A percentile compares a stretch with the other conserved stretches of the same genome.
phyloP scores from a whole-genome alignment of 805 yeast species.

The Candida berthetii region DNA sequence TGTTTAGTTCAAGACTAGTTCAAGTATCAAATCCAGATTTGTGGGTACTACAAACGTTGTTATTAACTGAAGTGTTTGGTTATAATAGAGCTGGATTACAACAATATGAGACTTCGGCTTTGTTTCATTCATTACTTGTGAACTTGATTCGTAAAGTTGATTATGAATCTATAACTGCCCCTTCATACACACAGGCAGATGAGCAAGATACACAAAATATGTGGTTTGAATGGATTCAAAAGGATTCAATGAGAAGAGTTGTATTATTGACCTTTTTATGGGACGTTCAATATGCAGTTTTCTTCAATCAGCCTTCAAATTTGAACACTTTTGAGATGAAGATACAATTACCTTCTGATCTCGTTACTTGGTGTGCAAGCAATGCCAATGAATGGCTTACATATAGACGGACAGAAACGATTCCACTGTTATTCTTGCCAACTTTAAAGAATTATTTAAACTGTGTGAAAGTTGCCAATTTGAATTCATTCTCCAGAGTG shows the following conservation, averaged over 20 bases:
- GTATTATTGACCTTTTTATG: not conserved
- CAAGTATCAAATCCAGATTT: not conserved
- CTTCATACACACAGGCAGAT: not conserved
- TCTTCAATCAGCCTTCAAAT: not conserved
- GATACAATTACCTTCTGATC: slow-evolving; percentile 1
- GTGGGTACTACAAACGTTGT: slow-evolving; percentile 1
- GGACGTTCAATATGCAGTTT: slow-evolving; percentile 1
- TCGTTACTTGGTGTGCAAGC: not conserved
- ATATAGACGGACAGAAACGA: not conserved
- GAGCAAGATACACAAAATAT: not conserved
- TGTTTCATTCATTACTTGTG: not conserved
- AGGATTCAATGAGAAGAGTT: slow-evolving; percentile 1
- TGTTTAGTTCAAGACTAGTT: not conserved
- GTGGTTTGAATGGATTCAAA: not conserved
- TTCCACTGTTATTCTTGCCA: not conserved
- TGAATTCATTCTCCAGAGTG: slow-evolving; percentile 1
- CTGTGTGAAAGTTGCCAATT: not conserved
- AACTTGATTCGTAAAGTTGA: not conserved
- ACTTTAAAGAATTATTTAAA: not conserved
- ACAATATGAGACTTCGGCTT: not conserved
- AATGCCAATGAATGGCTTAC: slow-evolving; percentile 1
- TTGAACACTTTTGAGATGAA: slow-evolving; percentile 1
- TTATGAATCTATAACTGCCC: not conserved
- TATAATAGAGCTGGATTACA: slow-evolving; percentile 1
- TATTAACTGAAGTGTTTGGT: slow-evolving; percentile 1